phyloP scores from a whole-genome alignment of 495 filamentous ascomycete genomes.

The Penicillium coprophilum region DNA sequence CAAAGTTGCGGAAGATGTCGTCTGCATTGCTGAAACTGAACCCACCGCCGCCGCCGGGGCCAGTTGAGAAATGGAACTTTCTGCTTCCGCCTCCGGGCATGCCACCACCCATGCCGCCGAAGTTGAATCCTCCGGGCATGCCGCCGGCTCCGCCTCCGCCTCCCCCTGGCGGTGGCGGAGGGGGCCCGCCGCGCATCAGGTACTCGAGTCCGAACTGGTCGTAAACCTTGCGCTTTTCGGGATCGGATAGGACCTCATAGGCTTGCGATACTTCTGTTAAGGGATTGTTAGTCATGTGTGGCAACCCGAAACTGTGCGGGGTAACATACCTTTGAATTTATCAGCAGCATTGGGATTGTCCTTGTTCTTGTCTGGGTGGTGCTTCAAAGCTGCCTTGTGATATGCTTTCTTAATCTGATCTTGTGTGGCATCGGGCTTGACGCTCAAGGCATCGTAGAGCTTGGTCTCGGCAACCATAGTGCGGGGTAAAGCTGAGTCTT shows the following conservation, averaged over 20 bases:
- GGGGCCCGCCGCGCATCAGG: slow-evolving; percentile 76
- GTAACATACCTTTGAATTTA: slow-evolving; percentile 72
- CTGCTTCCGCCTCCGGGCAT: slow-evolving; percentile 55
- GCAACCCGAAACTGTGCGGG: slow-evolving; percentile 5
- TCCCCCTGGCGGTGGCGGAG: slow-evolving; percentile 59
- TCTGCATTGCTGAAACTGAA: slow-evolving; percentile 83
- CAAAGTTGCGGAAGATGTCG: slow-evolving; percentile 80
- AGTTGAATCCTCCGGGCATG: slow-evolving; percentile 56
- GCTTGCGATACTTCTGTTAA: slow-evolving; percentile 80
- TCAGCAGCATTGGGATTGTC: slow-evolving; percentile 79
- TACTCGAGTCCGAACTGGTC: slow-evolving; percentile 95
- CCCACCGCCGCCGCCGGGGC: slow-evolving; percentile 52
- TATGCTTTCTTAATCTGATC: slow-evolving; percentile 99
- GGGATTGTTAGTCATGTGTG: slow-evolving; percentile 15
- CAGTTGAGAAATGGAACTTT: slow-evolving; percentile 74
- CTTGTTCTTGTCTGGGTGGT: slow-evolving; percentile 97
- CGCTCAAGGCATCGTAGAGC: slow-evolving; percentile 73
- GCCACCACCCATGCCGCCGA: slow-evolving; percentile 56
- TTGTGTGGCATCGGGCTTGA: slow-evolving; percentile 76
- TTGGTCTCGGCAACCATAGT: slow-evolving; percentile 84
- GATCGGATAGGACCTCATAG: slow-evolving; percentile 96
- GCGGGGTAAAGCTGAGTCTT: slow-evolving; percentile 22
- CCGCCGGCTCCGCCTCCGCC: slow-evolving; percentile 52
- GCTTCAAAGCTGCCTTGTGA: slow-evolving; percentile 87
- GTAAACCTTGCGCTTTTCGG: slow-evolving; percentile 94